Evolutionary conservation across 768 basidiomycete genomes (phyloP).

Genomic region (Kondoa malvinella): DNA sequence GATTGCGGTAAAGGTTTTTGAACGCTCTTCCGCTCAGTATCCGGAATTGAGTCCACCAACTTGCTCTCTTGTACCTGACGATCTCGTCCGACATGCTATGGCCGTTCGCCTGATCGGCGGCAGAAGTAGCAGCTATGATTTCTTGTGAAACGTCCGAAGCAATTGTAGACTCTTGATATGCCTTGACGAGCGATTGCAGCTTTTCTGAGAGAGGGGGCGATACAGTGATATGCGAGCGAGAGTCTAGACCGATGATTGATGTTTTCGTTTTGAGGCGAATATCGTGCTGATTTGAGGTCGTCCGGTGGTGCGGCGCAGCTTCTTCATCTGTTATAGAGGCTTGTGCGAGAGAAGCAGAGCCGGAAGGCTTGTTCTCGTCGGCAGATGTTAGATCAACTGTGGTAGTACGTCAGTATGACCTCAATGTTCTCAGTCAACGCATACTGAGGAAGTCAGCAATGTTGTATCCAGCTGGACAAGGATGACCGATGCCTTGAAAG

Average conservation of each 20-base stretch:
- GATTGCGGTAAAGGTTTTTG: slow-evolving; percentile 94
- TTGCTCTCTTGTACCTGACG: slow-evolving; percentile 50
- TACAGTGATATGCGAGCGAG: too few relatives aligned
- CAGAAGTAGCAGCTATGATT: slow-evolving; percentile 33
- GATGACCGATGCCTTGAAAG: slow-evolving; percentile 56
- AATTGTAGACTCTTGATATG: slow-evolving; percentile 52
- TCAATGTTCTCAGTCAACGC: slow-evolving; percentile 28
- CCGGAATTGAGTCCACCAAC: slow-evolving; percentile 74
- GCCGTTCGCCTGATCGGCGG: slow-evolving; percentile 43
- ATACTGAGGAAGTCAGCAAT: slow-evolving; percentile 88
- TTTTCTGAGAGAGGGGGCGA: slow-evolving; percentile 38
- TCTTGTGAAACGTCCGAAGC: slow-evolving; percentile 28
- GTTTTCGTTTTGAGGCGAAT: background rate
- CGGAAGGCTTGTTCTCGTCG: slow-evolving; percentile 39
- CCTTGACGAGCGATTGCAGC: slow-evolving; percentile 53
- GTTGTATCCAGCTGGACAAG: slow-evolving; percentile 87
- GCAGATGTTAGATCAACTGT: slow-evolving; percentile 7
- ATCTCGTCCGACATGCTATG: slow-evolving; percentile 38
- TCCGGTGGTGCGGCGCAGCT: slow-evolving; percentile 38
- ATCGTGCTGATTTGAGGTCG: background rate
- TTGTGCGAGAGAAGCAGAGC: background rate
- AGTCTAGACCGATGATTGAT: background rate
- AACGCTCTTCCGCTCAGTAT: slow-evolving; percentile 91
- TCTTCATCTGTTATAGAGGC: slow-evolving; percentile 42
- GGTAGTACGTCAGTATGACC: background rate